phyloP scores from a whole-genome alignment of 164 flowering plant genomes.

The Pachysandra terminalis region DNA sequence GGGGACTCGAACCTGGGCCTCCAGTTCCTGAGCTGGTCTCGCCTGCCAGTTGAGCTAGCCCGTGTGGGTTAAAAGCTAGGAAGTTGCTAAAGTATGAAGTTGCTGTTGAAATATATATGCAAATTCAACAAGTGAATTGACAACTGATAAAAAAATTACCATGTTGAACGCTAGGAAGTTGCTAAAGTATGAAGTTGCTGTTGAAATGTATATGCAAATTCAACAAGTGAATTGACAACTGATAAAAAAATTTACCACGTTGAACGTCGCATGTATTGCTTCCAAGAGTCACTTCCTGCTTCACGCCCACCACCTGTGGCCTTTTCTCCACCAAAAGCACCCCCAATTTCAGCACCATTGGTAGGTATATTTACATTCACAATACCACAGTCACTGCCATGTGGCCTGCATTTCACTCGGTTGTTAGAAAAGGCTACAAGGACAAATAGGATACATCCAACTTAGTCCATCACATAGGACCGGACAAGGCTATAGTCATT shows the following conservation, averaged over 20 bases:
- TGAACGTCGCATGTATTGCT: slow-evolving; percentile 98
- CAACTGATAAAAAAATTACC: slow-evolving; percentile 37
- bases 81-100: no score
- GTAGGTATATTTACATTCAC: slow-evolving; percentile 98
- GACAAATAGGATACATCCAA: background rate
- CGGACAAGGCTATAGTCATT: background rate
- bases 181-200: no score
- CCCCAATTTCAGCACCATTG: slow-evolving; percentile 99
- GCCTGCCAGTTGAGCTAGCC: no score
- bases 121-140: slow-evolving; percentile 2
- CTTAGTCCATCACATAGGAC: background rate
- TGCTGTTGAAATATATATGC: background rate
- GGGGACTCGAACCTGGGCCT: no score
- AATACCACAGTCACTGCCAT: slow-evolving; percentile 96
- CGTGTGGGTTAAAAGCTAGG: no score
- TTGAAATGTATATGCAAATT: background rate
- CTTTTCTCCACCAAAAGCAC: slow-evolving; percentile 99
- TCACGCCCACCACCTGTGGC: slow-evolving; percentile 99
- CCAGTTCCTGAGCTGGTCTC: no score
- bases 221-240: background rate
- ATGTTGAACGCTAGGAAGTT: no score
- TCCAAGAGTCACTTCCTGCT: slow-evolving; percentile 99
- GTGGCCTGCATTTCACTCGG: slow-evolving; percentile 57
- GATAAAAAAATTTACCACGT: slow-evolving; percentile 63
- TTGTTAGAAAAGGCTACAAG: background rate